Conservation (phyloP, 192 early-diverging fungal genomes). For the Phlyctochytrium arcticum region DNA sequence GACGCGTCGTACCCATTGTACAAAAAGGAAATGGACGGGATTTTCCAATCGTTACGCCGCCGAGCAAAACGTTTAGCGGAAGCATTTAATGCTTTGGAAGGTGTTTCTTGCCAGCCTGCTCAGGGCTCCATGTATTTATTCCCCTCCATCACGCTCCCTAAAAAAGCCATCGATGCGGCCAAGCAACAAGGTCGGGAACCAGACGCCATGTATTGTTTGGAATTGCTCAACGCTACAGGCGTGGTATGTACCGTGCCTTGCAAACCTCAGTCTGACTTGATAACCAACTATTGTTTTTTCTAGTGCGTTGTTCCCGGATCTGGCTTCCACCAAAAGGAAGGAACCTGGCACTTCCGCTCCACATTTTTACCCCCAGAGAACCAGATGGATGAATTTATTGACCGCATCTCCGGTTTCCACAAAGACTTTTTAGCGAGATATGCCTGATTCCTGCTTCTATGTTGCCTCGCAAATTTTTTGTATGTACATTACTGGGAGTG, state of each 20-base stretch:
- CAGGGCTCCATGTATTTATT: conserved; percentile 97
- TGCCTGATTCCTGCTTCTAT: no score
- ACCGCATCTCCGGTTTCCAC: conserved; percentile 74
- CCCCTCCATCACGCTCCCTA: conserved; percentile 73
- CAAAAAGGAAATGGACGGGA: conserved; percentile 63
- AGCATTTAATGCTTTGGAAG: conserved; percentile 79
- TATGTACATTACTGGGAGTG: no score
- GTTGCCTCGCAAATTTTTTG: no score
- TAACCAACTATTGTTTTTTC: background rate
- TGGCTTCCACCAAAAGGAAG: conserved; percentile 86
- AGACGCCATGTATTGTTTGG: conserved; percentile 88
- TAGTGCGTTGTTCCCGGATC: conserved; percentile 87
- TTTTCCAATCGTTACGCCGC: conserved; percentile 76
- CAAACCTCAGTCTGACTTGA: background rate
- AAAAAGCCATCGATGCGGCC: conserved; percentile 75
- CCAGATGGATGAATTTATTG: conserved; percentile 86
- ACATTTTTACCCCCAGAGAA: conserved; percentile 95
- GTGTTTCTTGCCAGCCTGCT: conserved; percentile 79
- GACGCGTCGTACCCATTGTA: conserved; percentile 76
- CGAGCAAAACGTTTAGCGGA: conserved; percentile 70
- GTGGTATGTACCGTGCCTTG: conserved; percentile 45
- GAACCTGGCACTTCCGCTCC: conserved; percentile 92
- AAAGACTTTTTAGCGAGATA: no score
- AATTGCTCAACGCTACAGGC: conserved; percentile 88
- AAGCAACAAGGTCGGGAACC: conserved; percentile 65